Evolutionary conservation across 2,329 filamentous ascomycete species (phyloP), one percentile per base, ranked within the genome.

Genomic region (Akanthomyces lecanii): DNA sequence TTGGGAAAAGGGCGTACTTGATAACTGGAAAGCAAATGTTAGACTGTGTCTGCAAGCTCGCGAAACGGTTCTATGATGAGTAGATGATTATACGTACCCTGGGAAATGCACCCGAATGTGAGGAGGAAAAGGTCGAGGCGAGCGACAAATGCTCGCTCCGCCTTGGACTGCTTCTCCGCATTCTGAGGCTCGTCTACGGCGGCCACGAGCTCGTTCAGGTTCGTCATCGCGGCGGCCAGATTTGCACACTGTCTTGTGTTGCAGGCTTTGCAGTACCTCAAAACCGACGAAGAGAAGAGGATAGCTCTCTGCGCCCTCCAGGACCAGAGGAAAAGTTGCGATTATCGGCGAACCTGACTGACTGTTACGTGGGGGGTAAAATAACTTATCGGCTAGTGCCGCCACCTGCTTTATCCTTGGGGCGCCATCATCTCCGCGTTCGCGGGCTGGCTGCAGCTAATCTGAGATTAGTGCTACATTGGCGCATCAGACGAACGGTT

Each of bases 31-130:
- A 10, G 7, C 16, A 2, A 2, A 33, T 25, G 38, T 66, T 53
- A 66, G 47, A 33, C 33, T 36, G 7, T 8, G 3, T 36, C 10
- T 36, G 28, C 33, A 36, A 8, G 7, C 7, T 33, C 30, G 8
- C 5, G 30, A 33, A 33, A 33, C 5, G 30, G 8, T 33, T 33
- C 7, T 11, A 11, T 36, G 7, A 10, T 36, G 5, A 10, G 7
- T 7, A 7, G 5, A n/a, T 6, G 23, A 44, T 28, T 3, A 50
- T 10, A 7, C n/a, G 12, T 36, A 64, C 66, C 61, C 54, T 67
- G 66, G 5, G 66, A 67, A 56, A 67, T 57, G 36, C 66, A 67
- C 5, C 66, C 66, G 28, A 67, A 67, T 1, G 66, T 67, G 58
- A 67, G 63, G 25, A 67, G 44, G 18, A 67, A 67, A 4, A 67